Conservation (phyloP, 208 protist genomes). For the Porcisia hertigi region DNA sequence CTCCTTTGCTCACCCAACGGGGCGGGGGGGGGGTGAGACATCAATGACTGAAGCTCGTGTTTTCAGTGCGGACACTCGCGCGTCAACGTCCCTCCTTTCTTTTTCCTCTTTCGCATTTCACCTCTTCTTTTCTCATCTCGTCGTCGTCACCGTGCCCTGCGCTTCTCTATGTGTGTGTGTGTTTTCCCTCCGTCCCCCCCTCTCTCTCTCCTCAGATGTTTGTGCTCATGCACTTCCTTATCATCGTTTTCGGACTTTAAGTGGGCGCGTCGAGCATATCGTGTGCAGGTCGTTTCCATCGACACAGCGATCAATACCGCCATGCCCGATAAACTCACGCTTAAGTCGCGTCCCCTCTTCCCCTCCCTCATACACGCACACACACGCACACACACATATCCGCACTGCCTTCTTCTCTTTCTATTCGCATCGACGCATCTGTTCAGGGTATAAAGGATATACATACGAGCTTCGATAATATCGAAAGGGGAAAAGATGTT, state of each 20-base stretch:
- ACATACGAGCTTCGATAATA: not conserved
- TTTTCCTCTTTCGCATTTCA: not conserved
- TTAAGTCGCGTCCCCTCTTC: not conserved
- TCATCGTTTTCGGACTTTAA: not conserved
- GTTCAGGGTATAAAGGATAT: not conserved
- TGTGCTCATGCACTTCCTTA: not conserved
- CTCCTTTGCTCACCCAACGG: too few relatives aligned
- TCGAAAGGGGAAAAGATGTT: constrained; percentile 36
- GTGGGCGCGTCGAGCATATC: not conserved
- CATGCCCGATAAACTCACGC: not conserved
- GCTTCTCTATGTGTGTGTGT: not conserved
- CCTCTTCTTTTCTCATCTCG: not conserved
- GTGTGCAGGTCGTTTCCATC: not conserved
- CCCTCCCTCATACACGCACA: not conserved
- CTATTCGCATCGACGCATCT: not conserved
- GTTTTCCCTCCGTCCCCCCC: not conserved
- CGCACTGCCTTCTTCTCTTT: not conserved
- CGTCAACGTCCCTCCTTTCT: not conserved
- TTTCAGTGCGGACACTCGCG: not conserved
- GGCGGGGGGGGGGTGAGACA: not conserved
- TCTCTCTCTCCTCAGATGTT: not conserved
- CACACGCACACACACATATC: too few relatives aligned
- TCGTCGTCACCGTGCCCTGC: not conserved
- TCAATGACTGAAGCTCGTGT: not conserved
- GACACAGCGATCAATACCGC: not conserved